Conservation (phyloP, 306 rosid genomes). For the Carpinus viminea region DNA sequence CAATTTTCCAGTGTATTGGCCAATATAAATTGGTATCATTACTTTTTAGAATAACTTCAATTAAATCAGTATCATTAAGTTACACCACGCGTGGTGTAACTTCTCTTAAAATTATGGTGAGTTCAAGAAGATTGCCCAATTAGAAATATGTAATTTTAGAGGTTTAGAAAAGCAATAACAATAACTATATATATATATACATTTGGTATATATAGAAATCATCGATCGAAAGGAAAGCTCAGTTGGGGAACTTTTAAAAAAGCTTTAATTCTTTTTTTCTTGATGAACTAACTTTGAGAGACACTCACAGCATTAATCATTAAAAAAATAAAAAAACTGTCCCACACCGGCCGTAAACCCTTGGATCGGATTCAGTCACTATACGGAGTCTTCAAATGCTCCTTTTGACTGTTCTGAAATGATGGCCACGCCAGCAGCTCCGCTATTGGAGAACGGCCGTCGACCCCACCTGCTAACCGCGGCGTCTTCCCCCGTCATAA, state of each 20-base stretch:
- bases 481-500: conserved; percentile 11
- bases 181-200: too few species aligned
- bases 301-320: too few species aligned
- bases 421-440: conserved; percentile 10
- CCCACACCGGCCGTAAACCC: too few species aligned
- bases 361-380: too few species aligned
- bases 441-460: conserved; percentile 12
- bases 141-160: not conserved
- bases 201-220: conserved; percentile 44
- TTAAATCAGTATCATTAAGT: too few species aligned
- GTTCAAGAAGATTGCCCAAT: not conserved
- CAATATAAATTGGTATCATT: too few species aligned
- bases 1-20: too few species aligned
- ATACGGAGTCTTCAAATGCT: not conserved
- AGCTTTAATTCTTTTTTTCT: conserved; percentile 12
- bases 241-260: conserved; percentile 33
- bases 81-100: too few species aligned
- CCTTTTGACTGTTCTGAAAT: conserved; percentile 21
- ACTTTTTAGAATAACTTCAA: too few species aligned
- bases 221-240: conserved; percentile 57
- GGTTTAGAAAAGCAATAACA: not conserved
- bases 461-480: conserved; percentile 17
- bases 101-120: too few species aligned
- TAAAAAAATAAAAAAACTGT: too few species aligned
- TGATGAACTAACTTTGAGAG: too few species aligned